phyloP scores from a whole-genome alignment of 148 eudicot genomes.

The Fagopyrum homotropicum region DNA sequence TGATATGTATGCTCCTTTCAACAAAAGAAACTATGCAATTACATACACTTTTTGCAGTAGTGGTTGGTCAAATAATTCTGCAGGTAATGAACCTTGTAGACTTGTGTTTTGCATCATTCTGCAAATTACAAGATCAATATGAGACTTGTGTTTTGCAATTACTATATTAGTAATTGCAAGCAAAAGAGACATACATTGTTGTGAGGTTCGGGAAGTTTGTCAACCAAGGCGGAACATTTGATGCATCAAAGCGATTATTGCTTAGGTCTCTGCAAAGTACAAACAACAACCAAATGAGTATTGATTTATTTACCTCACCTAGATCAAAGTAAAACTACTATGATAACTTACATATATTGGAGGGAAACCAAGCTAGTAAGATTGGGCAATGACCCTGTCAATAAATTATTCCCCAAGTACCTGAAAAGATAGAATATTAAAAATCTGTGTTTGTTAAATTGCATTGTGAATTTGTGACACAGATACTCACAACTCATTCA shows the following conservation, averaged over 20 bases:
- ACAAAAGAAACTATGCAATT: background rate
- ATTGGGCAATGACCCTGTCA: slow-evolving; percentile 57
- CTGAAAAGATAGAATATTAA: slow-evolving; percentile 26
- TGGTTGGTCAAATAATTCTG: slow-evolving; percentile 48
- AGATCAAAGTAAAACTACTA: background rate
- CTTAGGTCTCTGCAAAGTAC: slow-evolving; percentile 74
- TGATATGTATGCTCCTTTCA: background rate
- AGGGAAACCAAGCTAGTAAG: slow-evolving; percentile 53
- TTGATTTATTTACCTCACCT: background rate
- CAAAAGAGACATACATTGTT: slow-evolving; percentile 51
- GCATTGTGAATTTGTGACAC: background rate
- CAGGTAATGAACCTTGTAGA: slow-evolving; percentile 60
- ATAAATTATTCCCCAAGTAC: slow-evolving; percentile 55
- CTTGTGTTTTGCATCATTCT: slow-evolving; percentile 17
- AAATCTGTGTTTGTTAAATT: background rate
- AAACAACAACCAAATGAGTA: background rate
- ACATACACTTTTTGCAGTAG: slow-evolving; percentile 61
- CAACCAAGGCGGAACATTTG: slow-evolving; percentile 64
- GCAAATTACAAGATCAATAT: background rate
- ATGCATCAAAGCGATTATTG: slow-evolving; percentile 63
- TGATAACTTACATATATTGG: slow-evolving; percentile 15
- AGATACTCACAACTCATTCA: slow-evolving; percentile 59
- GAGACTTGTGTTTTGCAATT: background rate
- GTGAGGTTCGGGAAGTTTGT: slow-evolving; percentile 50
- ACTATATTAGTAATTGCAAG: slow-evolving; percentile 5